Evolutionary conservation across 345 rosid genomes (phyloP).

Genomic region (Balakata baccata): DNA sequence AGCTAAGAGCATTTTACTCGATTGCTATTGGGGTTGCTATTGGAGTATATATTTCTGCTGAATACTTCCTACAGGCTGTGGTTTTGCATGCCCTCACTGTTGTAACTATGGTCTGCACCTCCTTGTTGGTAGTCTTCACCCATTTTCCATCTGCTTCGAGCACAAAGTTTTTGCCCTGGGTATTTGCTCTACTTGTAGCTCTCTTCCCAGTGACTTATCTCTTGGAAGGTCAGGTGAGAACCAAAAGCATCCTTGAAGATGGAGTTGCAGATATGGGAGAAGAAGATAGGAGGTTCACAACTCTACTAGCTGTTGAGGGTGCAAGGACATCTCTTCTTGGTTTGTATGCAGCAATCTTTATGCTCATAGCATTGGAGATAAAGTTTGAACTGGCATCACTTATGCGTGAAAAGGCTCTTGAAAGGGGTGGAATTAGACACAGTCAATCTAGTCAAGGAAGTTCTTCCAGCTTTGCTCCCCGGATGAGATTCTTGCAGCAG

Average conservation of each 20-base stretch:
- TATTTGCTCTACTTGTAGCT: conserved; percentile 91
- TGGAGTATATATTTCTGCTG: conserved; percentile 93
- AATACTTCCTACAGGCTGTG: conserved; percentile 93
- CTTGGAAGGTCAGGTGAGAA: conserved; percentile 90
- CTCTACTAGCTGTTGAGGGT: conserved; percentile 93
- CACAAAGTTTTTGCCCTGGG: conserved; percentile 93
- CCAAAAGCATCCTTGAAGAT: conserved; percentile 58
- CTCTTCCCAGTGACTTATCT: conserved; percentile 93
- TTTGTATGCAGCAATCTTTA: conserved; percentile 89
- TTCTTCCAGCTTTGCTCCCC: conserved; percentile 50
- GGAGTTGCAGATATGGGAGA: conserved; percentile 52
- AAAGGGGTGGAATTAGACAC: conserved; percentile 63
- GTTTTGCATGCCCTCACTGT: conserved; percentile 78
- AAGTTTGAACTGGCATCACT: conserved; percentile 92
- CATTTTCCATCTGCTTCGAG: conserved; percentile 97
- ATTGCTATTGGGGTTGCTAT: conserved; percentile 82
- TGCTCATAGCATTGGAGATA: conserved; percentile 93
- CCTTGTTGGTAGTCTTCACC: conserved; percentile 88
- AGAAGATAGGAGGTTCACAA: conserved; percentile 74
- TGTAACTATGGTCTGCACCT: conserved; percentile 83
- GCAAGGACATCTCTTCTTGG: conserved; percentile 98
- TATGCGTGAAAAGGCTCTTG: conserved; percentile 76
- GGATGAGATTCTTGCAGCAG: conserved; percentile 96
- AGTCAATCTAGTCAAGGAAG: conserved; percentile 54
- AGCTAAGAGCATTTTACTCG: conserved; percentile 75